These are phyloP conservation scores for Fusarium piperis DNA, from an alignment of 2,329 filamentous ascomycete species.

Conservation along the genomic window DNA sequence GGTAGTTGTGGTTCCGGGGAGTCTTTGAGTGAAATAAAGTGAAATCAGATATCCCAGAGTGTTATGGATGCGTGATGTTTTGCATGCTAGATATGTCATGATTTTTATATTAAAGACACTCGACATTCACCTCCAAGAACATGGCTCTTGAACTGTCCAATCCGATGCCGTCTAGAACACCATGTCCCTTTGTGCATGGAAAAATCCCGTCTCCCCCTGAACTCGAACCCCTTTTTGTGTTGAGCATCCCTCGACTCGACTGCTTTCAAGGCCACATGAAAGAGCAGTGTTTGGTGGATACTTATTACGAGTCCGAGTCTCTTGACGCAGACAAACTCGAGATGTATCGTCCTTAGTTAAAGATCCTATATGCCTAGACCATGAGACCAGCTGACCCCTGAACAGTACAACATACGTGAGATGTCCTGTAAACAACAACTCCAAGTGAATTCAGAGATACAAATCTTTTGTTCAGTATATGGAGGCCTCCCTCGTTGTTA, in stretches of 20 bases:
- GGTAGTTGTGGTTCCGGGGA: neutral
- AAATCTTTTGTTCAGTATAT: neutral
- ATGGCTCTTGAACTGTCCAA: neutral
- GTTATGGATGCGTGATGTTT: neutral
- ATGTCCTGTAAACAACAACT: neutral
- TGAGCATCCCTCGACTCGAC: neutral
- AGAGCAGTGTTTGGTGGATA: neutral
- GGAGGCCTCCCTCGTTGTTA: neutral
- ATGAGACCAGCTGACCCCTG: neutral
- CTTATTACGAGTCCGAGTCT: neutral
- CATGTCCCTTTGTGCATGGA: neutral
- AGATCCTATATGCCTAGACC: neutral
- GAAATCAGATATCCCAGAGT: neutral
- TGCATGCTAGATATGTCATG: neutral
- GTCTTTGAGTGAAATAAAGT: neutral
- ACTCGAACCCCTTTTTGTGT: neutral
- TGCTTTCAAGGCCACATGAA: neutral
- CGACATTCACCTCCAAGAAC: neutral
- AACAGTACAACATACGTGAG: neutral
- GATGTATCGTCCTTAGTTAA: neutral
- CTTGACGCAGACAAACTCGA: neutral
- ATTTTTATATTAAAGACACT: neutral
- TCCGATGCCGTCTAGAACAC: neutral
- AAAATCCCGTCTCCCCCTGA: neutral
- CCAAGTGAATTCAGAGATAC: neutral